These are phyloP conservation scores for Stygiomarasmius scandens DNA, from an alignment of 1,284 basidiomycete species.

Conservation along the genomic window DNA sequence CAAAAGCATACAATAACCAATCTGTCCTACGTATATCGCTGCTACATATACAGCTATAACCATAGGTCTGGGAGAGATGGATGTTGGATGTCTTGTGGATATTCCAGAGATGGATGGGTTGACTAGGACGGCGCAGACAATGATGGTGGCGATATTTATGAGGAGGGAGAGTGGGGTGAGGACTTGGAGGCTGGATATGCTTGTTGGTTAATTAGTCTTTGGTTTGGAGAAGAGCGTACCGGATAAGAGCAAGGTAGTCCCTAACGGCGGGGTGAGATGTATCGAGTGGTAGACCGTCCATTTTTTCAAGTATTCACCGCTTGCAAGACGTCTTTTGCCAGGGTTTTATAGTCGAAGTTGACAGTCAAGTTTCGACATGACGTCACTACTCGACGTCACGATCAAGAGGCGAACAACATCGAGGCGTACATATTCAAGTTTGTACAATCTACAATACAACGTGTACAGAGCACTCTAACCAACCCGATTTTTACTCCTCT, in stretches of 20 bases:
- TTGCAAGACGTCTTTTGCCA: no score
- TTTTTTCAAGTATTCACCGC: constrained; percentile 20
- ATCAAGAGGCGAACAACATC: no score
- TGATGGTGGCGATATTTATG: constrained; percentile 64
- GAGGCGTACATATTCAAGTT: no score
- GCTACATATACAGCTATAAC: constrained; percentile 72
- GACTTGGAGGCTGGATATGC: constrained; percentile 62
- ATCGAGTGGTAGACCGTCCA: constrained; percentile 55
- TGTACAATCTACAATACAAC: no score
- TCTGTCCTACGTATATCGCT: constrained; percentile 61
- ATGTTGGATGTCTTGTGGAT: constrained; percentile 61
- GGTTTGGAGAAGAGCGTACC: constrained; percentile 30
- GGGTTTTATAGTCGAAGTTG: no score
- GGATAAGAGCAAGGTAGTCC: constrained; percentile 58
- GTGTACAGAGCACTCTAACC: no score
- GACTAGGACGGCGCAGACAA: constrained; percentile 58
- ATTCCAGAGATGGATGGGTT: constrained; percentile 62
- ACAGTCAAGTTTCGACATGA: no score
- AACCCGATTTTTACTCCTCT: constrained; percentile 73
- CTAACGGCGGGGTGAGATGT: constrained; percentile 51
- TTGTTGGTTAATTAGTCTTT: neutral
- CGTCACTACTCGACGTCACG: no score
- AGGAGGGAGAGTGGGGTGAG: constrained; percentile 77
- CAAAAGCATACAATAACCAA: constrained; percentile 82
- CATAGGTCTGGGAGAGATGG: constrained; percentile 69